Conservation (phyloP, 495 filamentous ascomycete genomes). For the Penicillium riverlandense region DNA sequence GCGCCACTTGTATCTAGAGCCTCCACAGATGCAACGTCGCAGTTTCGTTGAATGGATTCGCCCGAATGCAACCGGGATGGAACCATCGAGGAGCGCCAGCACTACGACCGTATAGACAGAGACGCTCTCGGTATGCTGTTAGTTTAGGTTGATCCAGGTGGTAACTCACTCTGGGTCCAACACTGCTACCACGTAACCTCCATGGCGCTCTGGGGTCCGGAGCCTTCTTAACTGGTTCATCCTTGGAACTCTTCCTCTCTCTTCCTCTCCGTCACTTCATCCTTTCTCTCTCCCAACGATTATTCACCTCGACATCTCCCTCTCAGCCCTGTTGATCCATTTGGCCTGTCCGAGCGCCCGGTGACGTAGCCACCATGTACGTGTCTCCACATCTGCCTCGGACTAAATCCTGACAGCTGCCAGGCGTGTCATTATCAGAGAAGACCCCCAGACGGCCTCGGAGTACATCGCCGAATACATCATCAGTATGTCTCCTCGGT, state of each 20-base stretch:
- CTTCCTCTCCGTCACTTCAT: neutral
- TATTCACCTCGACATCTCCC: neutral
- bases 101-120: too few species aligned
- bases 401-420: slow-evolving; percentile 14
- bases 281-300: neutral
- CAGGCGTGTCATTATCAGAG: slow-evolving; percentile 82
- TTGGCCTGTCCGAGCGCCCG: neutral
- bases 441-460: slow-evolving; percentile 57
- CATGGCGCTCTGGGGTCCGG: neutral
- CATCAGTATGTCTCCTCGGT: slow-evolving; percentile 45
- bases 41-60: too few species aligned
- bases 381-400: neutral
- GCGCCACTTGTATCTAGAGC: too few species aligned
- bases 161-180: too few species aligned
- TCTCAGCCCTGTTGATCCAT: neutral
- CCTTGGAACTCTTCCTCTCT: neutral
- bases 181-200: slow-evolving; percentile 6
- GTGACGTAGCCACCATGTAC: slow-evolving; percentile 29
- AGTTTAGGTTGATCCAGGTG: too few species aligned
- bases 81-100: too few species aligned
- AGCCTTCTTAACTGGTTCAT: neutral
- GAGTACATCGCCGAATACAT: slow-evolving; percentile 79
- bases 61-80: too few species aligned
- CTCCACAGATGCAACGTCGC: too few species aligned
- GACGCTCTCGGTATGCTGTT: too few species aligned